A percentile compares a stretch with the other conserved stretches of the same genome.
These are phyloP conservation scores for Sclerotinia minor DNA, from an alignment of 2,329 filamentous ascomycete genomes.

Conservation along the genomic window DNA sequence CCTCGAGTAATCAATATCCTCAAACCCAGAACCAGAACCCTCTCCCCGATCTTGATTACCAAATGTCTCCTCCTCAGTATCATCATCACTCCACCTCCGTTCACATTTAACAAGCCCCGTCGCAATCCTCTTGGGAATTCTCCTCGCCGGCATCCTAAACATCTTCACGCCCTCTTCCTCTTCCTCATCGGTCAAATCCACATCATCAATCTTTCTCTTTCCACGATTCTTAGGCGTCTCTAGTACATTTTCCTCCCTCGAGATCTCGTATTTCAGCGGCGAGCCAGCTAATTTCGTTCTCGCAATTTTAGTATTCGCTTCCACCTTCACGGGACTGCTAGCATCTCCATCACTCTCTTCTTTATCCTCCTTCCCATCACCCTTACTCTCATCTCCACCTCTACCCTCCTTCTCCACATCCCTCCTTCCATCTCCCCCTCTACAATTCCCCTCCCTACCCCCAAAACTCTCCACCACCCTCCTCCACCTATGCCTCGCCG, in stretches of 20 bases:
- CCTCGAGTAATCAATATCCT: not conserved
- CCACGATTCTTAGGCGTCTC: not conserved
- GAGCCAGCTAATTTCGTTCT: not conserved
- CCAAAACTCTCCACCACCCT: not conserved
- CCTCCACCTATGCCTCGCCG: not conserved
- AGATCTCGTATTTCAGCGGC: not conserved
- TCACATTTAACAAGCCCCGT: not conserved
- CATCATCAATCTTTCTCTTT: slow-evolving; percentile 15
- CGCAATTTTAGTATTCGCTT: slow-evolving; percentile 3
- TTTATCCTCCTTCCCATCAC: no score
- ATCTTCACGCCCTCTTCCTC: not conserved
- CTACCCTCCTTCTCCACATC: no score
- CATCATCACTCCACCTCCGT: not conserved
- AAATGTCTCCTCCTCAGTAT: not conserved
- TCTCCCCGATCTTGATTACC: not conserved
- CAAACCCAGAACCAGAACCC: not conserved
- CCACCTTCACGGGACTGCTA: not conserved
- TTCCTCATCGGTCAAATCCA: not conserved
- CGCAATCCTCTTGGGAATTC: not conserved
- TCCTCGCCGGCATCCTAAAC: slow-evolving; percentile 10
- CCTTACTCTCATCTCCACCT: not conserved
- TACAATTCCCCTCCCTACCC: not conserved
- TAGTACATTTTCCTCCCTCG: not conserved
- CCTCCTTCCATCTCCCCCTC: not conserved
- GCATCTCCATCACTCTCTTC: not conserved